Base-by-base conservation (phyloP, 495 filamentous ascomycete genomes). In the Neurospora sp. region DNA sequence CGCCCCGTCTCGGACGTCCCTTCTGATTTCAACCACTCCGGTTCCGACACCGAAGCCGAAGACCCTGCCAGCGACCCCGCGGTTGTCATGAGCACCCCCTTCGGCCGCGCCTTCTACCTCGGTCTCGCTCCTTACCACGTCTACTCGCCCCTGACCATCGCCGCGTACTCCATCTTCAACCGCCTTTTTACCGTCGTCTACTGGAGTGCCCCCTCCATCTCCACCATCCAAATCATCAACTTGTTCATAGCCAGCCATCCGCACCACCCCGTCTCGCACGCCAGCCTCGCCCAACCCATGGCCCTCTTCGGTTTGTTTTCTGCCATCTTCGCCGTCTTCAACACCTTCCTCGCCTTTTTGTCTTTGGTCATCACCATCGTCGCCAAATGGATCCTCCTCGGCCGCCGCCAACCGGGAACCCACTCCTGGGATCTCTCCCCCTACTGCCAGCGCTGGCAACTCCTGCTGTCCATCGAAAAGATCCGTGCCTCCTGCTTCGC, bases 101-200 rank as follows among this genome's bases (percentile, higher is more conserved):
- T 85, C 70, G 82, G 83, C 20, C 81, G 83, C 40, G 82, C 83
- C 10, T 86, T 85, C 72, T 86, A 85, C 77, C 75, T 78, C 27
- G 70, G 73, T 9, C 69, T 81, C 48, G 80, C 83, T 5, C 78
- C 80, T 39, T 86, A 84, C 74, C 74, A 78, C 53, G 83, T 86
- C 18, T 75, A 82, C 16, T 76, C 77, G 16, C 79, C 78, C 41
- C 76, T 78, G 38, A 74, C 79, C 2, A 85, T 86, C 37, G 79
- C 83, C 65, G 41, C 76, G 70, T 85, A 86, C 71, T 85, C 82
- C 1, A 77, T 76, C 35, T 75, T 81, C 39, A 79, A 77, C 14
- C 75, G 75, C 1, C 74, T 83, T 22, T 71, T 81, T 41, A 78
- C 77, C 2, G 76, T 77, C 2, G 73, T 85, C 18, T 86, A 80